phyloP scores from a whole-genome alignment of 192 early-diverging fungal genomes.

The Coemansia sp. region DNA sequence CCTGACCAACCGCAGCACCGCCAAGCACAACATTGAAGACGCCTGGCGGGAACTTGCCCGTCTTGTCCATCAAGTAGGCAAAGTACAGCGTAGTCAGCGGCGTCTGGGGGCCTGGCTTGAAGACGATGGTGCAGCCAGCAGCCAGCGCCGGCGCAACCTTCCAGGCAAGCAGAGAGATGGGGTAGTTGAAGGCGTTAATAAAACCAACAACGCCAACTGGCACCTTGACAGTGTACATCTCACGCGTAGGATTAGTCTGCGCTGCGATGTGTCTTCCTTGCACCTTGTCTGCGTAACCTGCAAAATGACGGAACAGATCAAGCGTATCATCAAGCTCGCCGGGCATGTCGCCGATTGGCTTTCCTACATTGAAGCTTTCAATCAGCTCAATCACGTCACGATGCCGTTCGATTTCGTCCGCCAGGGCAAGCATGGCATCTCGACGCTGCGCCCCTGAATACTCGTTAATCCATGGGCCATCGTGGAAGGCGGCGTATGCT shows the following conservation, averaged over 20 bases:
- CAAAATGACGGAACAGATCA: constrained; percentile 52
- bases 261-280: constrained; percentile 48
- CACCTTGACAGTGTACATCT: constrained; percentile 54
- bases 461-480: constrained; percentile 50
- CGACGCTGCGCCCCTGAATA: constrained; percentile 57
- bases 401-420: constrained; percentile 43
- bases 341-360: constrained; percentile 55
- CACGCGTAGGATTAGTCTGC: constrained; percentile 29
- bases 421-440: constrained; percentile 50
- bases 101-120: constrained; percentile 63
- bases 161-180: constrained; percentile 55
- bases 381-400: constrained; percentile 42
- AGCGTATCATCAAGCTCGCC: constrained; percentile 55
- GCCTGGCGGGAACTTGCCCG: constrained; percentile 51
- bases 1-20: constrained; percentile 48
- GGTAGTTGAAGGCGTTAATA: constrained; percentile 67
- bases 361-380: constrained; percentile 58
- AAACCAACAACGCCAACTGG: constrained; percentile 57
- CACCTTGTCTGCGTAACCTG: constrained; percentile 54
- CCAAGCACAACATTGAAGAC: constrained; percentile 60
- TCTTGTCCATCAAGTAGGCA: constrained; percentile 49
- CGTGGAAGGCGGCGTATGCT: constrained; percentile 45
- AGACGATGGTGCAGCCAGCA: constrained; percentile 52
- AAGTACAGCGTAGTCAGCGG: constrained; percentile 60
- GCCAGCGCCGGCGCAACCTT: constrained; percentile 56